Evolutionary conservation across 306 rosid genomes (phyloP).

Genomic region (Abrus precatorius): DNA sequence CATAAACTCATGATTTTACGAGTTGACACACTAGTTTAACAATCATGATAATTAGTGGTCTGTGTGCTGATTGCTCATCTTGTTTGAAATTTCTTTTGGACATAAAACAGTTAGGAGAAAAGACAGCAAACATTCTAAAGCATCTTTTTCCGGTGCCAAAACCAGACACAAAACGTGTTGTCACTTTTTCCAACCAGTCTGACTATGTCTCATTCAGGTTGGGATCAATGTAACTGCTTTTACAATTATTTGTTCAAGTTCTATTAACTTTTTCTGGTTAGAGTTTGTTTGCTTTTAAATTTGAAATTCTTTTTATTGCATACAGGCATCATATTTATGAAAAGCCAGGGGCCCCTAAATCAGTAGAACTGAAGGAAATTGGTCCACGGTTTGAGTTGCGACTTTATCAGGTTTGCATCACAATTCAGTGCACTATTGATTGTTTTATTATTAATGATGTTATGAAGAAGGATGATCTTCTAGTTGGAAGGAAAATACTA

Average conservation of each 20-base stretch:
- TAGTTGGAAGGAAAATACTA: slow-evolving; percentile 14
- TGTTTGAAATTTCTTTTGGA: slow-evolving; percentile 43
- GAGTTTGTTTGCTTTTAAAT: not conserved
- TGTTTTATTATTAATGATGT: slow-evolving; percentile 15
- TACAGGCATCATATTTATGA: slow-evolving; percentile 89
- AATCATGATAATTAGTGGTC: not conserved
- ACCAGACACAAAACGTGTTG: slow-evolving; percentile 87
- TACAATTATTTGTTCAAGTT: slow-evolving; percentile 29
- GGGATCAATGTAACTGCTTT: slow-evolving; percentile 41
- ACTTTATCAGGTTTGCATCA: slow-evolving; percentile 68
- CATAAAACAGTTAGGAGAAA: slow-evolving; percentile 77
- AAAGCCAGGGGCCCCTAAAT: slow-evolving; percentile 82
- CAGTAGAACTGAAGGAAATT: slow-evolving; percentile 84
- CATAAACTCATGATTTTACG: too few species aligned
- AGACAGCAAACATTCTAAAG: slow-evolving; percentile 85
- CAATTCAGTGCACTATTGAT: slow-evolving; percentile 35
- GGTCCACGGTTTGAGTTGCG: slow-evolving; percentile 96
- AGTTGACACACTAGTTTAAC: too few species aligned
- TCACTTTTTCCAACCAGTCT: slow-evolving; percentile 82
- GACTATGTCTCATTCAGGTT: slow-evolving; percentile 94
- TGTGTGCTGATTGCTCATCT: slow-evolving; percentile 31
- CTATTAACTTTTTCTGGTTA: not conserved
- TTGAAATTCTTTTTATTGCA: slow-evolving; percentile 15
- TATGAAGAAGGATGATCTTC: slow-evolving; percentile 20
- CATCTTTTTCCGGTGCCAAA: slow-evolving; percentile 93